Evolutionary conservation across 257 asterid species (phyloP).

Genomic region (Lycium barbarum): DNA sequence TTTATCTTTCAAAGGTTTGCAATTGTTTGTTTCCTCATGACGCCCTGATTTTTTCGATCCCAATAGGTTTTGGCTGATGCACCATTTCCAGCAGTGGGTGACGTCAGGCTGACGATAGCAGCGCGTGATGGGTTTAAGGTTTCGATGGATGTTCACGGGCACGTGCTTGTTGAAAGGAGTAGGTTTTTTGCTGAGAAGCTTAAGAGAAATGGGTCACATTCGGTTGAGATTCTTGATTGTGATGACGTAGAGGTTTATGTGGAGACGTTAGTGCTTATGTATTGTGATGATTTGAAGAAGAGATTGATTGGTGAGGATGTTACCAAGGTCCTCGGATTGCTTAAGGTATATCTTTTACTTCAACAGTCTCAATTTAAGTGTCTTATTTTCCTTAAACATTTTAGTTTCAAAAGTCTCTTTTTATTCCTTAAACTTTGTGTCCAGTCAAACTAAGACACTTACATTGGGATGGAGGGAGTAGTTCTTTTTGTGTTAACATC

Average conservation of each 20-base stretch:
- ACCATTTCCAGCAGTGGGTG: slow-evolving; percentile 51
- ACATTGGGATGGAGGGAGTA: too few species aligned
- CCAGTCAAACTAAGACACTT: too few species aligned
- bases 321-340: slow-evolving; percentile 69
- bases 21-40: too few species aligned
- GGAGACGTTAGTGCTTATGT: slow-evolving; percentile 84
- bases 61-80: slow-evolving; percentile 51
- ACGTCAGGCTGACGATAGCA: slow-evolving; percentile 79
- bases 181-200: slow-evolving; percentile 83
- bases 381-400: too few species aligned
- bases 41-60: too few species aligned
- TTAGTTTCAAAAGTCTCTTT: too few species aligned
- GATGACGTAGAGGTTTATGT: slow-evolving; percentile 88
- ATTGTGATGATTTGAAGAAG: slow-evolving; percentile 64
- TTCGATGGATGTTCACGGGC: slow-evolving; percentile 76
- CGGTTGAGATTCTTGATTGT: slow-evolving; percentile 90
- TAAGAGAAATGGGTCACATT: slow-evolving; percentile 66
- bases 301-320: slow-evolving; percentile 67
- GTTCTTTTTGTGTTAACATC: too few species aligned
- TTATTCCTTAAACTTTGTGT: too few species aligned
- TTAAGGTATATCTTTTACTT: slow-evolving; percentile 59
- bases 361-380: not conserved
- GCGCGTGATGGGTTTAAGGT: slow-evolving; percentile 58
- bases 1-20: too few species aligned
- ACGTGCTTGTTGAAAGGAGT: slow-evolving; percentile 67